Evolutionary conservation across 2,329 filamentous ascomycete genomes (phyloP).

Genomic region (Fonsecaea monophora): DNA sequence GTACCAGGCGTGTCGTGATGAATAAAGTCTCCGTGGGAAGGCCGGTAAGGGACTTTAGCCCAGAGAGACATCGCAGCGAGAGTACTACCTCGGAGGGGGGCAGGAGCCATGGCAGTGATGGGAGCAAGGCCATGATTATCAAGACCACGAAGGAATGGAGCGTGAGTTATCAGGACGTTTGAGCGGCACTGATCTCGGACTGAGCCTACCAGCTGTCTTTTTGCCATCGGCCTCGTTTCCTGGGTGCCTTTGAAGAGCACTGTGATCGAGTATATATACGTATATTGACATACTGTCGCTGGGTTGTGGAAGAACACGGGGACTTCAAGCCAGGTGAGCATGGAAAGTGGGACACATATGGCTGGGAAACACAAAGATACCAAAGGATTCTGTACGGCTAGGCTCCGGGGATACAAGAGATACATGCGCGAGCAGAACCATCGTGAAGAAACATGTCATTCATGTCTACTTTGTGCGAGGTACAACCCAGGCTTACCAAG

Average conservation of each 20-base stretch:
- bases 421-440: not conserved
- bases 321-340: not conserved
- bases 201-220: not conserved
- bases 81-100: conserved; percentile 25
- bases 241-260: too few species aligned
- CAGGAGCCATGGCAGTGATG: conserved; percentile 27
- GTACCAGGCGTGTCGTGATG: conserved; percentile 19
- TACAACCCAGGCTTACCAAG: not conserved
- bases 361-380: not conserved
- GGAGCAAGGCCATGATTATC: conserved; percentile 33
- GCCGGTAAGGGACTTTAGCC: conserved; percentile 4
- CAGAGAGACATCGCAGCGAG: conserved; percentile 22
- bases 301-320: too few species aligned
- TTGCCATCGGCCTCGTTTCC: not conserved
- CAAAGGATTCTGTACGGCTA: not conserved
- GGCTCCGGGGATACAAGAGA: not conserved
- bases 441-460: not conserved
- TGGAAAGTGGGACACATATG: not conserved
- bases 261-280: not conserved
- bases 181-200: not conserved
- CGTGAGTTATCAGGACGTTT: conserved; percentile 28
- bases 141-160: conserved; percentile 33
- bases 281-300: not conserved
- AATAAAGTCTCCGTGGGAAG: conserved; percentile 17
- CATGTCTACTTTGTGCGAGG: not conserved